Evolutionary conservation across 495 filamentous ascomycete genomes (phyloP), one percentile per base, ranked within the genome.

Genomic region (Aspergillus incahuasiensis): DNA sequence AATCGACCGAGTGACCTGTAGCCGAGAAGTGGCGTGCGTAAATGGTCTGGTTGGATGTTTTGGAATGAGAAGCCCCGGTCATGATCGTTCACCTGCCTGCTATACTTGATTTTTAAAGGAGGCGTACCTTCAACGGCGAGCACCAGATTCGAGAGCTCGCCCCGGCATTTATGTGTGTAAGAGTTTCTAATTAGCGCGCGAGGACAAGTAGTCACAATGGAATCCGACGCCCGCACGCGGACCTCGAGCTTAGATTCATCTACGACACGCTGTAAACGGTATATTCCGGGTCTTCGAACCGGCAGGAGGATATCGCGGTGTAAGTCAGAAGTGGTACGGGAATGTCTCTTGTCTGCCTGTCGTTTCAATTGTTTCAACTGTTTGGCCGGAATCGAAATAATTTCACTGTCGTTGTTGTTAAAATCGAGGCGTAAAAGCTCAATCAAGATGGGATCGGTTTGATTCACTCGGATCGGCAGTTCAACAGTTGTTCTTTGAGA

Each of bases 171-270:
- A 54, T 90, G 76, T 1, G 79, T 74, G 25, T 78, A 74, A 0
- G 84, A 76, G 8, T 81, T 78, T 39, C 81, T 85, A 39, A 97
- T 82, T 49, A 72, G 71, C 13, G 91, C 92, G 56, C 80, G 84
- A 12, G 94, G 94, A 64, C 94, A 98, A 22, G 79, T 70, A 19
- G 91, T 88, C 52, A 98, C 87, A 42, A 94, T 81, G 0, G 91
- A 86, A 62, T 89, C 84, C 13, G 87, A 89, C 9, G 72, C 76
- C 35, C 80, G 78, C 55, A 86, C 81, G 52, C 89, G 88, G 11
- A 98, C 91, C 65, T 97, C 92, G 3, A 97, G 81, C 64, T 95
- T 91, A 48, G 92, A 90, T 67, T 96, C 86, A 66, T 98, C 94
- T 21, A 95, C 78, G 8, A 97, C 91, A 55, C 84, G 87, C 39